Evolutionary conservation across 2,329 filamentous ascomycete genomes (phyloP).

Genomic region (Dactylonectria estremocensis): DNA sequence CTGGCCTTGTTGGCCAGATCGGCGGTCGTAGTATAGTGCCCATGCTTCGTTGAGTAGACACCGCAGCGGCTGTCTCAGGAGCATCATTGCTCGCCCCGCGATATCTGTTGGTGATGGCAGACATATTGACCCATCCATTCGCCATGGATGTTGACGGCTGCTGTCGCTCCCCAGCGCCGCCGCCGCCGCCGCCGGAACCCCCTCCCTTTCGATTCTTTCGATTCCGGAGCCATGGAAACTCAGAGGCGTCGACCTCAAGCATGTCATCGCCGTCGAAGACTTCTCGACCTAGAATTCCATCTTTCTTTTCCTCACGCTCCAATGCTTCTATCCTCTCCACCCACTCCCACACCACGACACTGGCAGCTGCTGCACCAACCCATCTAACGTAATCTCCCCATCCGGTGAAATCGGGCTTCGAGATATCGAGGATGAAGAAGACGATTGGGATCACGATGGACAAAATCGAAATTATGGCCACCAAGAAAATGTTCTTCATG

Average conservation of each 20-base stretch:
- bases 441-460: slow-evolving; percentile 91
- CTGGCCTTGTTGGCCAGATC: slow-evolving; percentile 70
- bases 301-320: slow-evolving; percentile 93
- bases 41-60: slow-evolving; percentile 48
- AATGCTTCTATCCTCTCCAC: slow-evolving; percentile 94
- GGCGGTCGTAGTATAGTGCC: slow-evolving; percentile 63
- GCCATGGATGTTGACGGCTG: slow-evolving; percentile 33
- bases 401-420: slow-evolving; percentile 85
- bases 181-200: slow-evolving; percentile 37
- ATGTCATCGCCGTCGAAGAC: slow-evolving; percentile 96
- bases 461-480: slow-evolving; percentile 83
- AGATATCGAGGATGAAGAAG: slow-evolving; percentile 94
- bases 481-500: slow-evolving; percentile 90
- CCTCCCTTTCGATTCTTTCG: slow-evolving; percentile 55
- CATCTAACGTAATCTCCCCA: slow-evolving; percentile 97
- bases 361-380: slow-evolving; percentile 95
- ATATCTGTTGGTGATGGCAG: slow-evolving; percentile 47
- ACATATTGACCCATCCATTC: slow-evolving; percentile 50
- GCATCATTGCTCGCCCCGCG: slow-evolving; percentile 41
- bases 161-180: slow-evolving; percentile 34
- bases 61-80: slow-evolving; percentile 41
- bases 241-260: slow-evolving; percentile 75
- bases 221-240: slow-evolving; percentile 63
- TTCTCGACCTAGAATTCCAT: slow-evolving; percentile 90
- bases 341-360: slow-evolving; percentile 99